Conservation (phyloP, 2,329 filamentous ascomycete genomes). For the Alternaria brassicicola region DNA sequence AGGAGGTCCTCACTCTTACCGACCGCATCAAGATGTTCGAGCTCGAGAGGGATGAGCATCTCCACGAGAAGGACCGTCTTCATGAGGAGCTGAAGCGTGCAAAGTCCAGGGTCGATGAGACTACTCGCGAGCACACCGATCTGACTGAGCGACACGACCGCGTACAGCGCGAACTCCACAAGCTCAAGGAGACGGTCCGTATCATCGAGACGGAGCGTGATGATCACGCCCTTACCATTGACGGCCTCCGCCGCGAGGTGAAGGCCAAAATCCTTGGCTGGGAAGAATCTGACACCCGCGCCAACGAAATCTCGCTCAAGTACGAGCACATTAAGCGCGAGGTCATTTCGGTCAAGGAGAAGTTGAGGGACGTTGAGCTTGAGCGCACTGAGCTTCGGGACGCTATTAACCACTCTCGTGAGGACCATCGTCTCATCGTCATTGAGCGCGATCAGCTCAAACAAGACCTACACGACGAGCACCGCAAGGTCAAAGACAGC, state of each 20-base stretch:
- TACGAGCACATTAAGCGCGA: constrained; percentile 34
- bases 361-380: constrained; percentile 24
- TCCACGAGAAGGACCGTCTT: constrained; percentile 34
- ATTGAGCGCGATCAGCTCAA: constrained; percentile 34
- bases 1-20: constrained; percentile 26
- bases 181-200: constrained; percentile 30
- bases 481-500: constrained; percentile 20
- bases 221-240: constrained; percentile 26
- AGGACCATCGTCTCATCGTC: constrained; percentile 28
- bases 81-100: constrained; percentile 31
- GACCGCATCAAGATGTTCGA: constrained; percentile 34
- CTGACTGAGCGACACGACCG: constrained; percentile 31
- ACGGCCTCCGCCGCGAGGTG: constrained; percentile 30
- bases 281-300: constrained; percentile 32
- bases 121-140: constrained; percentile 29
- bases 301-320: constrained; percentile 26
- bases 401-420: constrained; percentile 21
- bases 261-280: constrained; percentile 25
- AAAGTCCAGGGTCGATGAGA: constrained; percentile 26
- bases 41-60: constrained; percentile 30
- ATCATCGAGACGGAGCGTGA: constrained; percentile 30
- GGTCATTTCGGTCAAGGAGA: constrained; percentile 32
- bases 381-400: constrained; percentile 28
- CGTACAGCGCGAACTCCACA: constrained; percentile 27
- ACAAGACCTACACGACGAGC: constrained; percentile 29